Conservation (phyloP, 1,139 yeast genomes). For the Entelexis paramagnoliae region DNA sequence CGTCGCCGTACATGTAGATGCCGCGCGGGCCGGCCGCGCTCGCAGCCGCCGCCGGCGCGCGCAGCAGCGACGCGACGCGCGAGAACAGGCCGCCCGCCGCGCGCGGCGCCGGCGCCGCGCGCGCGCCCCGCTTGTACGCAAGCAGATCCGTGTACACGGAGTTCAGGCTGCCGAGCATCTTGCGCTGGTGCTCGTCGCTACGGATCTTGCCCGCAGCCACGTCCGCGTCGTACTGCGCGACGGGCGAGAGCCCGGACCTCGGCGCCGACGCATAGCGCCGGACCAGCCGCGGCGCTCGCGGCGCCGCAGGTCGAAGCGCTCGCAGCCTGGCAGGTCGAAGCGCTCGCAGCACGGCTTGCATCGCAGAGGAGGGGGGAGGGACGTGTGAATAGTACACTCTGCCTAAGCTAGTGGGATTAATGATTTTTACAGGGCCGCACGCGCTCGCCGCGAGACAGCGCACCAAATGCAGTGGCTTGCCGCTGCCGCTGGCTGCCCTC, state of each 20-base stretch:
- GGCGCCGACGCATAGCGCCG: neutral
- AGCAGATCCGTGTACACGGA: constrained; percentile 26
- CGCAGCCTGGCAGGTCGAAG: neutral
- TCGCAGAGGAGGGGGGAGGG: too few species aligned
- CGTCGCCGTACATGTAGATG: constrained; percentile 89
- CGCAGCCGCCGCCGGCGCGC: neutral
- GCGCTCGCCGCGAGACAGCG: neutral
- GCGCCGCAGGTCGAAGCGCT: neutral
- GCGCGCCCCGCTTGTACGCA: constrained; percentile 15
- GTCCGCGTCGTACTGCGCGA: constrained; percentile 50
- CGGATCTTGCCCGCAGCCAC: constrained; percentile 45
- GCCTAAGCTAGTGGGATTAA: constrained; percentile 3
- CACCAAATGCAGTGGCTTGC: neutral
- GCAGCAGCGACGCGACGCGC: constrained; percentile 1
- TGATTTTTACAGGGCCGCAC: neutral
- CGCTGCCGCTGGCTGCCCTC: neutral
- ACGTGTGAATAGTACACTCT: neutral
- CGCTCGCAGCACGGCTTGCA: neutral
- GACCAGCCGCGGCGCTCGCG: neutral
- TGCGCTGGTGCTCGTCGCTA: constrained; percentile 54
- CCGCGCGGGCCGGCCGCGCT: constrained; percentile 46
- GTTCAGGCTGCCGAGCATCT: constrained; percentile 19
- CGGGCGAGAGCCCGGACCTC: constrained; percentile 33
- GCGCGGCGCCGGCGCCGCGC: neutral
- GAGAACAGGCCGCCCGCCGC: constrained; percentile 6